Evolutionary conservation across 805 yeast genomes (phyloP), one percentile per base, ranked within the genome.

Genomic region (Kodamaea kaohsiungensis): DNA sequence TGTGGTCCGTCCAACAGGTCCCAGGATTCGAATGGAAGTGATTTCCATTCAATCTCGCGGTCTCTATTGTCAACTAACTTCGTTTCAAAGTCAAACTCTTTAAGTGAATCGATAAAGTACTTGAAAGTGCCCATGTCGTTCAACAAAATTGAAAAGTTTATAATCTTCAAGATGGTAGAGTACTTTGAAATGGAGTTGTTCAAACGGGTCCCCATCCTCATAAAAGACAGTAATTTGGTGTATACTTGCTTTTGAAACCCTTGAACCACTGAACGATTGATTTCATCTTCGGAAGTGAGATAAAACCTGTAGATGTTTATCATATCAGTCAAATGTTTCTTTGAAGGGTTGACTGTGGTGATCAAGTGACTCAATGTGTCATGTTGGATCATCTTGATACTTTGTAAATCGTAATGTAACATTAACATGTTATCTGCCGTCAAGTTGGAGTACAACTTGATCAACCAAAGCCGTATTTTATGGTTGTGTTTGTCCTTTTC

Each of bases 331-430:
- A 70, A 56, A 37, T 59, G 61, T 2, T 68, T 65, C n/a, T 73
- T 64, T 12, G 57, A 56, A 7, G 83, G 60, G 22, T 73, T 70
- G 1, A 67, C 62, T 0, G 84, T 73, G 25, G 53, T 33, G 8
- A 77, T 68, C 8, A 86, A 61, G 57, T 80, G 76, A 10, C 86
- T 80, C 47, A 88, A 66, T 0, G 89, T 81, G 62, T 92, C 97
- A 49, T 79, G 75, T 68, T 93, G 98, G 7, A 91, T 69, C 71
- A 86, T 85, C 63, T 88, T 89, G 60, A 91, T 81, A 38, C 84
- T 82, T 50, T 92, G 68, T 1, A 74, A 63, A 13, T 77, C 67
- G 65, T 80, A 91, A 46, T 84, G 81, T 7, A 67, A 64, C 35
- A 67, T 60, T 0, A 92, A 86, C 43, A 75, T 66, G 1, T 79